Base-by-base conservation (phyloP, 2,329 filamentous ascomycete species). In the Colletotrichum camelliae region DNA sequence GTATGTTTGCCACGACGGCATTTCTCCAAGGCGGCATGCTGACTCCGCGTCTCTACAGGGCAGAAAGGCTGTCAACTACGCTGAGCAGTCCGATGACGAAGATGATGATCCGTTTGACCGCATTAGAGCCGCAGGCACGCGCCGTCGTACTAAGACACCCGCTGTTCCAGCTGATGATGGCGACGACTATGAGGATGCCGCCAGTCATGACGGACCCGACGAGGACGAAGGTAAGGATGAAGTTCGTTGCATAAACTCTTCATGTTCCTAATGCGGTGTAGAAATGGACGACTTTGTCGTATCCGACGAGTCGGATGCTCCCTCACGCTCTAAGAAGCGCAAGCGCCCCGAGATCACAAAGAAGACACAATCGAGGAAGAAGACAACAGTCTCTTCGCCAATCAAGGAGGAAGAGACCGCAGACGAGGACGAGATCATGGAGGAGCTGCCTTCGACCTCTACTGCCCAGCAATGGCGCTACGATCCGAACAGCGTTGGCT, bases 281-380 rank as follows among this genome's bases (percentile, higher is more conserved):
- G 87, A 97, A 70, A 92, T 97, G 87, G 95, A 93, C 77, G 94
- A 98, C 82, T 98, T 98, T 80, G 89, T 98, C 29, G 96, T 94
- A 6, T 92, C 94, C 0, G 96, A 98, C 80, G 95, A 97, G 57
- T 96, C 95, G 0, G 96, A 98, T 64, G 94, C 92, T 21, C 81
- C 88, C 77, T 78, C 87, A 80, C 82, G 89, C 29, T 87, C 93
- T 0, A 94, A 92, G 82, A 98, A 98, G 85, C 87, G 94, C 80
- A 98, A 98, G 85, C 89, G 94, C n/a, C 83, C 91, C 4, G 80
- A 84, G 9, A 81, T 88, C 15, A 39, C 58, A 29, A 90, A 91
- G 81, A 76, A 88, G 16, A 81, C 86, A 18, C 81, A 86, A 0
- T 85, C 92, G 1, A 89, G 93, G 65, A 96, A 96, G 82, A 89